Conservation (phyloP, 2,329 filamentous ascomycete species). For the Helotiales sp. region DNA sequence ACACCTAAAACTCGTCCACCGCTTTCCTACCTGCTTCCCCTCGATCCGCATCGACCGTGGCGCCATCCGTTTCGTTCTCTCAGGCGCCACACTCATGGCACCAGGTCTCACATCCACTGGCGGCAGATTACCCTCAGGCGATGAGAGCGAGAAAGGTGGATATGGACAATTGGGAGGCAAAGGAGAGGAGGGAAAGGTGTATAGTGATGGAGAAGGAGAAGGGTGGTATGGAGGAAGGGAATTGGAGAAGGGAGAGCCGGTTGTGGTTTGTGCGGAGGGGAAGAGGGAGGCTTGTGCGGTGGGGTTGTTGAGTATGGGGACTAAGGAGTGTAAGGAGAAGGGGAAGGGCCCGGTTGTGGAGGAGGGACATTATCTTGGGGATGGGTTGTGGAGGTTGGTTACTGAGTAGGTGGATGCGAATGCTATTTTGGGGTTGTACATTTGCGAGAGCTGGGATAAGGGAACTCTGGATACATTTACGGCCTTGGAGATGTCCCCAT, state of each 20-base stretch:
- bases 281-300: slow-evolving; percentile 91
- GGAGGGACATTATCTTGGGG: slow-evolving; percentile 88
- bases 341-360: slow-evolving; percentile 94
- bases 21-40: slow-evolving; percentile 82
- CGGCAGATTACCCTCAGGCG: slow-evolving; percentile 66
- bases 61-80: slow-evolving; percentile 94
- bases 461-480: background rate
- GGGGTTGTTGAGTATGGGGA: slow-evolving; percentile 79
- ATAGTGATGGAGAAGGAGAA: slow-evolving; percentile 23
- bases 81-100: slow-evolving; percentile 92
- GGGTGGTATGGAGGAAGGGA: slow-evolving; percentile 60
- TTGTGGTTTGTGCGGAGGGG: slow-evolving; percentile 88
- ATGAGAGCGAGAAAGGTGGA: slow-evolving; percentile 37
- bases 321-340: slow-evolving; percentile 88
- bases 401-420: slow-evolving; percentile 26
- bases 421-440: background rate
- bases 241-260: slow-evolving; percentile 76
- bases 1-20: slow-evolving; percentile 85
- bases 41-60: slow-evolving; percentile 89
- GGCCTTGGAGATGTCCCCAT: background rate
- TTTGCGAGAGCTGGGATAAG: background rate
- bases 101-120: slow-evolving; percentile 85
- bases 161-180: slow-evolving; percentile 31
- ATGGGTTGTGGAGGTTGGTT: slow-evolving; percentile 76
- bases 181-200: slow-evolving; percentile 14